phyloP scores from a whole-genome alignment of 768 basidiomycete species.

The Infundibulicybe gibba region DNA sequence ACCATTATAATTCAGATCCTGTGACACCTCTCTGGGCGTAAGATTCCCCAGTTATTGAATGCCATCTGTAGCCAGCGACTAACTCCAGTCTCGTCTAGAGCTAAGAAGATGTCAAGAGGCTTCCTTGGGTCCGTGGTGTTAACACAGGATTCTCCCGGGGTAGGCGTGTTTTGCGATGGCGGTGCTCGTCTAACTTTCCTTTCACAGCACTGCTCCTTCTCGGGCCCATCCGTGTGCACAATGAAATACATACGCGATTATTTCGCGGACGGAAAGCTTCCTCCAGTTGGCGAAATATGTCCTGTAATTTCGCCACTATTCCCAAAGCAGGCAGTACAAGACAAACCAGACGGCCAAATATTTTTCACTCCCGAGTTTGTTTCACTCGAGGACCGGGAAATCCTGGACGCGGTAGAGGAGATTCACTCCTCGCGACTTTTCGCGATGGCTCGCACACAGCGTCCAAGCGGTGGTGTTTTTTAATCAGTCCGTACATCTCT shows the following conservation, averaged over 20 bases:
- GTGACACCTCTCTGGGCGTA: slow-evolving; percentile 22
- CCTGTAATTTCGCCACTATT: slow-evolving; percentile 25
- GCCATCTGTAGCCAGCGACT: not conserved
- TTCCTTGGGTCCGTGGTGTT: too few species aligned
- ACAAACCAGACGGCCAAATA: not conserved
- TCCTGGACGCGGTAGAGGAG: too few species aligned
- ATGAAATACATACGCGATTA: too few species aligned
- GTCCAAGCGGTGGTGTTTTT: too few species aligned
- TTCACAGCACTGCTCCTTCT: slow-evolving; percentile 19
- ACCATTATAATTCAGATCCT: slow-evolving; percentile 12
- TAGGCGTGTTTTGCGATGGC: slow-evolving; percentile 13
- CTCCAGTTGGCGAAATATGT: too few species aligned
- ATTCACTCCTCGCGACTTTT: too few species aligned
- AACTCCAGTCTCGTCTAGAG: slow-evolving; percentile 14
- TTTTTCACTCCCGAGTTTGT: not conserved
- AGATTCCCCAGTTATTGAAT: slow-evolving; percentile 1
- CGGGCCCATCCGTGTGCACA: too few species aligned
- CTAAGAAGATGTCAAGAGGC: too few species aligned
- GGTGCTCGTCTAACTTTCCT: not conserved
- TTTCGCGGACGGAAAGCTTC: too few species aligned
- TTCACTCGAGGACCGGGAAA: too few species aligned
- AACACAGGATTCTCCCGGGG: slow-evolving; percentile 37
- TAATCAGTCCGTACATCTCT: too few species aligned
- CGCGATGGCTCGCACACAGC: too few species aligned
- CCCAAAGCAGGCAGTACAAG: not conserved